A percentile compares a stretch with the other conserved stretches of the same genome.
Evolutionary conservation across 768 basidiomycete species (phyloP).

Genomic region (Fibroporia radiculosa): DNA sequence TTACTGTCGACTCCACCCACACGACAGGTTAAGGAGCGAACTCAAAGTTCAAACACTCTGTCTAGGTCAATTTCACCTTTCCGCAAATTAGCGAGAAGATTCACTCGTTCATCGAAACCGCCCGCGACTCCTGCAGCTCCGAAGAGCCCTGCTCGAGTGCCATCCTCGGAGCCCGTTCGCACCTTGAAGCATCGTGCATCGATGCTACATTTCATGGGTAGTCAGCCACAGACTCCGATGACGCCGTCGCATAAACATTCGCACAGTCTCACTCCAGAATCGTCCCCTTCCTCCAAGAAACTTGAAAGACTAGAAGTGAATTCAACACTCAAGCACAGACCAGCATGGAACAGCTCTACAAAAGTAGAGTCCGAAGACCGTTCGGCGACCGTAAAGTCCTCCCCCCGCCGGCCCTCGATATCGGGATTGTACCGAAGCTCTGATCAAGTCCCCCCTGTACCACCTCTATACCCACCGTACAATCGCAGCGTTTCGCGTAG

Average conservation of each 20-base stretch:
- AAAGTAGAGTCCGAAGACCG: slow-evolving; percentile 54
- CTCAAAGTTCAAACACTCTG: slow-evolving; percentile 41
- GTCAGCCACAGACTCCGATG: slow-evolving; percentile 34
- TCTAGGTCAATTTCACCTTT: slow-evolving; percentile 78
- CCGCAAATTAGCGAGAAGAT: slow-evolving; percentile 65
- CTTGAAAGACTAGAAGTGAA: slow-evolving; percentile 18
- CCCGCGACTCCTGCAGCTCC: slow-evolving; percentile 28
- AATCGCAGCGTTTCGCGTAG: slow-evolving; percentile 63
- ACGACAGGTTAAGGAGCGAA: slow-evolving; percentile 31
- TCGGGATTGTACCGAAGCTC: slow-evolving; percentile 4
- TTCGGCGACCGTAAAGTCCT: slow-evolving; percentile 37
- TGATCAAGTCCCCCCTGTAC: slow-evolving; percentile 12
- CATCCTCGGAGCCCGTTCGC: slow-evolving; percentile 48
- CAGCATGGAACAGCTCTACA: slow-evolving; percentile 78
- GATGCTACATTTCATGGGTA: slow-evolving; percentile 44
- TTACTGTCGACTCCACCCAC: slow-evolving; percentile 59
- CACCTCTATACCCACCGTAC: slow-evolving; percentile 32
- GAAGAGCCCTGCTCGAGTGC: slow-evolving; percentile 33
- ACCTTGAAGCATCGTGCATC: slow-evolving; percentile 57
- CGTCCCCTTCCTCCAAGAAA: slow-evolving; percentile 43
- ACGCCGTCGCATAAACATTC: slow-evolving; percentile 63
- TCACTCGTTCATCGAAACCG: slow-evolving; percentile 30
- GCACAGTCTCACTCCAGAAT: slow-evolving; percentile 64
- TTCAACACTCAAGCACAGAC: slow-evolving; percentile 29
- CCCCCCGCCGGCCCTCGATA: slow-evolving; percentile 37